Evolutionary conservation across 148 eudicot genomes (phyloP).

Genomic region (Polygonum aviculare): DNA sequence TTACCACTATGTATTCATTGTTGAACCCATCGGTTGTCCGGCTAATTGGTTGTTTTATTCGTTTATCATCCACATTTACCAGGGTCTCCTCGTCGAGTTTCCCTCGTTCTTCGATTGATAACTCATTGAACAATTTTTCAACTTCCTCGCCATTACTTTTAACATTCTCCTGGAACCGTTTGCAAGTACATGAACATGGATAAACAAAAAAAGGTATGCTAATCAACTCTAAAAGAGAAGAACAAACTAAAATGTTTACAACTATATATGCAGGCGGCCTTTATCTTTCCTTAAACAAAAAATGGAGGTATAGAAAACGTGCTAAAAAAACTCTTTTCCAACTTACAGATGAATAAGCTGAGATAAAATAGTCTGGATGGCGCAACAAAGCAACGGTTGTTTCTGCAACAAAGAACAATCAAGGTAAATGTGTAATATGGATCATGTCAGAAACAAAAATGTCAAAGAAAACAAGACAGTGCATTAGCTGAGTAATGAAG

Average conservation of each 20-base stretch:
- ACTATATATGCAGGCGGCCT: too few species aligned
- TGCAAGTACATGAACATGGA: background rate
- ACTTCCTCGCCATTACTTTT: constrained; percentile 69
- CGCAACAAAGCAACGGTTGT: constrained; percentile 83
- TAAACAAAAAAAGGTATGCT: background rate
- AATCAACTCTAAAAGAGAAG: background rate
- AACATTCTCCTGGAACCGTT: constrained; percentile 24
- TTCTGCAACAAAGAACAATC: constrained; percentile 40
- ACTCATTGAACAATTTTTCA: constrained; percentile 72
- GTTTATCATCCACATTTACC: constrained; percentile 76
- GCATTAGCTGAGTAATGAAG: too few species aligned
- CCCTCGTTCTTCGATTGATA: constrained; percentile 86
- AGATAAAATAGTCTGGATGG: constrained; percentile 90
- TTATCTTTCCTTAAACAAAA: too few species aligned
- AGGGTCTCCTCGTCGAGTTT: constrained; percentile 94
- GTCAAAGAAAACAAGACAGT: background rate
- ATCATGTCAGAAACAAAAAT: background rate
- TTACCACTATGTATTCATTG: constrained; percentile 96
- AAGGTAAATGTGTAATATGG: background rate
- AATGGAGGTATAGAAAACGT: background rate
- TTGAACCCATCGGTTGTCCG: constrained; percentile 60
- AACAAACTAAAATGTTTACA: background rate
- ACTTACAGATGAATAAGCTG: constrained; percentile 73
- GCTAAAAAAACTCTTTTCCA: background rate
- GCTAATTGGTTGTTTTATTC: constrained; percentile 46